These are phyloP conservation scores for Cocos nucifera DNA, from an alignment of 176 grass and related monocot species.

Conservation along the genomic window DNA sequence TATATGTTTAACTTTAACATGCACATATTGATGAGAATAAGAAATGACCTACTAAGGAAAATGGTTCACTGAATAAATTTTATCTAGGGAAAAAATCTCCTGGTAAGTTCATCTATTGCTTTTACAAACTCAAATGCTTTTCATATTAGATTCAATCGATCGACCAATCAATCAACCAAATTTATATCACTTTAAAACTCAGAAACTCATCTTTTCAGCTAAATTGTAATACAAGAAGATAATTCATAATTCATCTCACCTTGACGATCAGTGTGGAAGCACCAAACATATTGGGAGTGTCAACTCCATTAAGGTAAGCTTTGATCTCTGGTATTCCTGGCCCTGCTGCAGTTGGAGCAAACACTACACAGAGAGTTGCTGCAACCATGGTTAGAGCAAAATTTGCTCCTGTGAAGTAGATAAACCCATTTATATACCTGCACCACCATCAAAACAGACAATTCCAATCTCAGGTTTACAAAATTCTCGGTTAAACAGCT, in stretches of 20 bases:
- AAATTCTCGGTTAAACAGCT: background rate
- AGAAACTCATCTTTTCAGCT: background rate
- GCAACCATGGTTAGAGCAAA: slow-evolving; percentile 51
- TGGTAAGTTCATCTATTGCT: too few relatives aligned
- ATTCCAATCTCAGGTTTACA: slow-evolving; percentile 3
- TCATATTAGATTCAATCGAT: too few relatives aligned
- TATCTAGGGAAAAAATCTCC: too few relatives aligned
- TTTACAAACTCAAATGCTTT: too few relatives aligned
- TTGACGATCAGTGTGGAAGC: slow-evolving; percentile 67
- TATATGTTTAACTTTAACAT: too few relatives aligned
- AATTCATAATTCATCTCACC: slow-evolving; percentile 10
- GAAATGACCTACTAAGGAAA: too few relatives aligned
- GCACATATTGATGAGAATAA: too few relatives aligned
- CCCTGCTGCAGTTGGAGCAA: slow-evolving; percentile 86
- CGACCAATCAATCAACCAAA: too few relatives aligned
- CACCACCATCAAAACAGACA: background rate
- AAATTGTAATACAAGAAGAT: background rate
- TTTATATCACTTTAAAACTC: background rate
- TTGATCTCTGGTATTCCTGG: slow-evolving; percentile 98
- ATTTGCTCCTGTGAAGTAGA: slow-evolving; percentile 68
- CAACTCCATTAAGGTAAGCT: slow-evolving; percentile 93
- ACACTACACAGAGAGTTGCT: slow-evolving; percentile 74
- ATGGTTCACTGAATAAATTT: too few relatives aligned
- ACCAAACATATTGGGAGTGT: slow-evolving; percentile 94
- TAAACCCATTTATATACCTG: slow-evolving; percentile 70